Conservation (phyloP, 345 rosid species). For the Populus davidiana region DNA sequence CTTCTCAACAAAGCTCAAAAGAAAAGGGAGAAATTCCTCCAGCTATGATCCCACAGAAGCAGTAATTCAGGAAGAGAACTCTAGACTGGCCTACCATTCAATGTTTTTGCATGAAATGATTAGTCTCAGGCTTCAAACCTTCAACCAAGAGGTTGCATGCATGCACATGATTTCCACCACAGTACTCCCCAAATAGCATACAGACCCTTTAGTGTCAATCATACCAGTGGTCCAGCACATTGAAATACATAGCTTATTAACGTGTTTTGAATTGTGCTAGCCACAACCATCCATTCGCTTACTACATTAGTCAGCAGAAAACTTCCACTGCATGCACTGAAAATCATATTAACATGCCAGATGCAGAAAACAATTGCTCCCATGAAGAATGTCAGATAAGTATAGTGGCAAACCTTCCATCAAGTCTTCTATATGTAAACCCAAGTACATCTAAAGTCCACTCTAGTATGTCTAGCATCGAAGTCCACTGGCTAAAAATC, state of each 20-base stretch:
- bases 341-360: background rate
- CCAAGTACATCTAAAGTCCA: constrained; percentile 93
- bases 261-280: background rate
- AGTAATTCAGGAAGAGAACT: background rate
- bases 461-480: constrained; percentile 93
- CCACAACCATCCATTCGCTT: background rate
- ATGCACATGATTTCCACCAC: background rate
- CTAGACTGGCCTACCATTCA: background rate
- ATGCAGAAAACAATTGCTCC: background rate
- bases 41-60: background rate
- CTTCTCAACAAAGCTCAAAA: background rate
- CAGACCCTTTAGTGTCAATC: background rate
- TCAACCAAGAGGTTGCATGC: background rate
- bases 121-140: background rate
- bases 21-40: background rate
- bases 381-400: background rate
- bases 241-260: background rate
- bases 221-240: background rate
- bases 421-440: constrained; percentile 81
- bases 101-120: background rate
- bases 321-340: background rate
- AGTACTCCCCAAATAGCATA: background rate
- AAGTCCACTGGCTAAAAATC: constrained; percentile 98
- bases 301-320: background rate
- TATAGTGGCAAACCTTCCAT: constrained; percentile 59